A percentile compares a stretch with the other conserved stretches of the same genome.
phyloP scores from a whole-genome alignment of 495 filamentous ascomycete species.

The Melanomma pulvis-pyrius region DNA sequence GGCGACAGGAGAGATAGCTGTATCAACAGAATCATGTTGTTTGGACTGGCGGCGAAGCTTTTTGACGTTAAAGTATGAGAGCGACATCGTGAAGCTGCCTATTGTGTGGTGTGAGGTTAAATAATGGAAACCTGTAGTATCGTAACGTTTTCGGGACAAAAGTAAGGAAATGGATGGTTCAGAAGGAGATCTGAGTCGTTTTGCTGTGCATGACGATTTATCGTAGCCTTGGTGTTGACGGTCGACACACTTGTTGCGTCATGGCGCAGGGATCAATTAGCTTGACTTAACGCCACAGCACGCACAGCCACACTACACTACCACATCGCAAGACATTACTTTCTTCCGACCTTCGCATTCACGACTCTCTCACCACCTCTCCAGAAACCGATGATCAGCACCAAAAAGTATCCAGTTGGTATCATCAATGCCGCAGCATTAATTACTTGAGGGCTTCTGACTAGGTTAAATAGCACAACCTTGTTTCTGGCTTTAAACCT shows the following conservation, averaged over 20 bases:
- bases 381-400: too few relatives aligned
- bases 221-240: not conserved
- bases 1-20: not conserved
- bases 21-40: slow-evolving; percentile 14
- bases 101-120: not conserved
- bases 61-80: slow-evolving; percentile 42
- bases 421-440: too few relatives aligned
- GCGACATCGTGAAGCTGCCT: slow-evolving; percentile 20
- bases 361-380: too few relatives aligned
- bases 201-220: not conserved
- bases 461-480: too few relatives aligned
- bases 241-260: slow-evolving; percentile 10
- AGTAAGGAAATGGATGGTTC: not conserved
- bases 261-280: slow-evolving; percentile 3
- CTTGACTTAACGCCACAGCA: too few relatives aligned
- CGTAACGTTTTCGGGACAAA: not conserved
- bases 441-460: too few relatives aligned
- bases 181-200: not conserved
- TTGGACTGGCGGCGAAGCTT: slow-evolving; percentile 38
- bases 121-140: not conserved
- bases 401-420: too few relatives aligned
- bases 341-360: too few relatives aligned
- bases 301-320: too few relatives aligned
- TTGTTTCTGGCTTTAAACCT: too few relatives aligned
- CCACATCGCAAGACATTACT: too few relatives aligned